Conservation (phyloP, 2,329 filamentous ascomycete genomes). For the Calonectria henricotiae region DNA sequence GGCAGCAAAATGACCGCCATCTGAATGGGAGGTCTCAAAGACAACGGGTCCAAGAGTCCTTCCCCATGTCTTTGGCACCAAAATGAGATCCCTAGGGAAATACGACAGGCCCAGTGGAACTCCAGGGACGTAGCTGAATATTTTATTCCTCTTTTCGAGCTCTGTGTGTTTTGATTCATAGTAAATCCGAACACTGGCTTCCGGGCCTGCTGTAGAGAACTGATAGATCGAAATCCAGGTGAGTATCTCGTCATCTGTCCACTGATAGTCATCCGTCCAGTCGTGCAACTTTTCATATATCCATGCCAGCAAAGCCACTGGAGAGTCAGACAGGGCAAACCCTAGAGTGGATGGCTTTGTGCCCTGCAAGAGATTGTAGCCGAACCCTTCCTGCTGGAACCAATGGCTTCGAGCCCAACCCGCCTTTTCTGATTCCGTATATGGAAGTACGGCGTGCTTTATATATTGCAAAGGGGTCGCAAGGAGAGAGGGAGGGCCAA, state of each 20-base stretch:
- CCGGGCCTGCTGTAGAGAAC: conserved; percentile 79
- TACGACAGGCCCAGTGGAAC: conserved; percentile 66
- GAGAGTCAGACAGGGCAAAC: conserved; percentile 79
- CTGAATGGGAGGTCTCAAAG: conserved; percentile 67
- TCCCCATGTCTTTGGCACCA: conserved; percentile 71
- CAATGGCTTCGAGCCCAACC: conserved; percentile 70
- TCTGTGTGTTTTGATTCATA: conserved; percentile 74
- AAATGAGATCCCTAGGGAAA: conserved; percentile 73
- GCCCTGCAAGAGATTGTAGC: conserved; percentile 59
- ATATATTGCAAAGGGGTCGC: conserved; percentile 73
- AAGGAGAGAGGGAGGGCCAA: conserved; percentile 65
- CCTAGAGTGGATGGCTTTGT: conserved; percentile 83
- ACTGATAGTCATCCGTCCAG: conserved; percentile 81
- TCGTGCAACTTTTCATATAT: conserved; percentile 86
- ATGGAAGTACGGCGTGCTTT: conserved; percentile 69
- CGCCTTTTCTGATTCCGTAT: conserved; percentile 54
- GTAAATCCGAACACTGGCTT: conserved; percentile 80
- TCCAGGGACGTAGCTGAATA: conserved; percentile 53
- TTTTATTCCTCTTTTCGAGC: conserved; percentile 41
- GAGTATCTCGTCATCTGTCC: conserved; percentile 83
- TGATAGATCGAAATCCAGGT: conserved; percentile 84
- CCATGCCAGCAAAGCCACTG: conserved; percentile 82
- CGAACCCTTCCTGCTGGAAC: conserved; percentile 71
- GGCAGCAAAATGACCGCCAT: conserved; percentile 76
- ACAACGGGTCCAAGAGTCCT: conserved; percentile 75